phyloP scores from a whole-genome alignment of 1,139 yeast genomes.

The Sugiyamaella neomexicana region DNA sequence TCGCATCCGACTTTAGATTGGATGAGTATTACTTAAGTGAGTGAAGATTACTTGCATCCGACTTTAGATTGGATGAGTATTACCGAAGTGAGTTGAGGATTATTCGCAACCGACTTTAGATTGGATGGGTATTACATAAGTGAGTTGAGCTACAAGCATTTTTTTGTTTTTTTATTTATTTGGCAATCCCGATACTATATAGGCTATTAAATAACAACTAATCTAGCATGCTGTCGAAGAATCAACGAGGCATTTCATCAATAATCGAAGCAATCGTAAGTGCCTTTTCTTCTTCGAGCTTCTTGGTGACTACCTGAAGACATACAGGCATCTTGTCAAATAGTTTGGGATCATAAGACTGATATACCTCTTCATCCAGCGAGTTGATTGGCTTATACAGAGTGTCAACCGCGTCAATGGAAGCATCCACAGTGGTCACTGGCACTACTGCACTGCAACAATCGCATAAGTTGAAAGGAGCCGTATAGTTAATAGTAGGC shows the following conservation, averaged over 20 bases:
- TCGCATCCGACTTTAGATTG: too few relatives aligned
- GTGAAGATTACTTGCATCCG: too few relatives aligned
- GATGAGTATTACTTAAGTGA: too few relatives aligned
- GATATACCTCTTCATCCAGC: slow-evolving; percentile 44
- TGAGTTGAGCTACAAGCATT: too few relatives aligned
- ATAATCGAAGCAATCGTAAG: slow-evolving; percentile 2
- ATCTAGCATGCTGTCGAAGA: background rate
- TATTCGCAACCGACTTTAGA: too few relatives aligned
- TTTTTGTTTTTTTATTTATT: background rate
- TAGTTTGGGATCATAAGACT: slow-evolving; percentile 54
- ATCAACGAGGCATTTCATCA: background rate
- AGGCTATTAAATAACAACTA: background rate
- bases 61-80: too few relatives aligned
- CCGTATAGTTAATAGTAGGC: slow-evolving; percentile 45
- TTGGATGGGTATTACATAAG: too few relatives aligned
- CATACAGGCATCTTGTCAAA: slow-evolving; percentile 66
- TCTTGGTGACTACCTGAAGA: slow-evolving; percentile 64
- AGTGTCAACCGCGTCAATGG: slow-evolving; percentile 42
- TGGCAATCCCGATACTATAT: background rate
- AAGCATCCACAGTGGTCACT: slow-evolving; percentile 54
- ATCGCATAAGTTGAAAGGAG: slow-evolving; percentile 59
- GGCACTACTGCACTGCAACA: slow-evolving; percentile 60
- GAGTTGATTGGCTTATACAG: slow-evolving; percentile 43
- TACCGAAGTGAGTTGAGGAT: too few relatives aligned
- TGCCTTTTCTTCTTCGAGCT: slow-evolving; percentile 48